Conservation (phyloP, 202 grass and related monocot genomes). For the Schoenoplectus triqueter region DNA sequence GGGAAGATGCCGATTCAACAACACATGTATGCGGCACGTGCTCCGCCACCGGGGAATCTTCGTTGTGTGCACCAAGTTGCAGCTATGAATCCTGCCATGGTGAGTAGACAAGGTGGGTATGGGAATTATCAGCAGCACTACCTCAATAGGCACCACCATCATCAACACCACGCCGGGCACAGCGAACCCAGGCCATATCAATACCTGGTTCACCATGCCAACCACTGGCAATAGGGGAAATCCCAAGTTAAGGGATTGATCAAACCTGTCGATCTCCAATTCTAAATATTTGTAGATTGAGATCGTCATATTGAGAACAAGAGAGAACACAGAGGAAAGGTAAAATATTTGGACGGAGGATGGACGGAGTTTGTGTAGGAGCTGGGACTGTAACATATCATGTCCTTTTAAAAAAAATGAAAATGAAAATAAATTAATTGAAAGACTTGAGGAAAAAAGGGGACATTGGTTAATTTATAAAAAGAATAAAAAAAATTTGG, state of each 20-base stretch:
- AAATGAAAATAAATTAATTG: constrained; percentile 22
- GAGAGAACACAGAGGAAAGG: background rate
- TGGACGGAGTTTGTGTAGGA: constrained; percentile 30
- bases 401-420: constrained; percentile 2
- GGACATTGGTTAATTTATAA: constrained; percentile 32
- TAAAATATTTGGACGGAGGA: constrained; percentile 36
- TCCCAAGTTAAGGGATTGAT: background rate
- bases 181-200: constrained; percentile 24
- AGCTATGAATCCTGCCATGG: constrained; percentile 33
- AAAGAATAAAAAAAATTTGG: background rate
- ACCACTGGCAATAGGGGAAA: constrained; percentile 42
- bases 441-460: background rate
- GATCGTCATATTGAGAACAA: constrained; percentile 23
- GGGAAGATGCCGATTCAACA: background rate
- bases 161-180: constrained; percentile 28
- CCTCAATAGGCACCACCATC: constrained; percentile 21
- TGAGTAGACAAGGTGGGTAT: constrained; percentile 31
- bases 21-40: background rate
- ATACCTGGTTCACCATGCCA: constrained; percentile 48
- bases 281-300: constrained; percentile 44
- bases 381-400: constrained; percentile 36
- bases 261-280: background rate
- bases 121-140: constrained; percentile 27
- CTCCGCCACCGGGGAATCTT: constrained; percentile 9
- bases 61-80: constrained; percentile 38